These are phyloP conservation scores for Fusarium tanahbumbuense DNA, from an alignment of 2,329 filamentous ascomycete genomes.

Conservation along the genomic window DNA sequence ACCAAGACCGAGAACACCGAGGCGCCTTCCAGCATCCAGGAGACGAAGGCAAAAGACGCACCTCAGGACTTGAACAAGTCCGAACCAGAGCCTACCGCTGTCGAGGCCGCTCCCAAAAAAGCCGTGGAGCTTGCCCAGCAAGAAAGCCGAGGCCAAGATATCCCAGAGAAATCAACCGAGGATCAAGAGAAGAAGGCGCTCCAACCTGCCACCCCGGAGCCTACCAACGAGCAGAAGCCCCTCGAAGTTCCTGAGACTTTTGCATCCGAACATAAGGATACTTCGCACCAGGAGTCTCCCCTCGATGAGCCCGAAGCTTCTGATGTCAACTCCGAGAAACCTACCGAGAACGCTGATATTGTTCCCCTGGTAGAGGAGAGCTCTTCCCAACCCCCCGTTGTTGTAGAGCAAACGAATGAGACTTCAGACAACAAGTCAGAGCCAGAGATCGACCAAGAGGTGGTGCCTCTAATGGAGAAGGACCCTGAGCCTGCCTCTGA, in stretches of 20 bases:
- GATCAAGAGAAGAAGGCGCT: slow-evolving; percentile 5
- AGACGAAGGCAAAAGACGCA: not conserved
- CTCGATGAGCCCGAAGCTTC: slow-evolving; percentile 11
- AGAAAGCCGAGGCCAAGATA: slow-evolving; percentile 7
- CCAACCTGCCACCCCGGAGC: slow-evolving; percentile 10
- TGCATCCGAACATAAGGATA: slow-evolving; percentile 22
- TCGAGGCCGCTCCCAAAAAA: slow-evolving; percentile 32
- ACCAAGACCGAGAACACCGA: slow-evolving; percentile 11
- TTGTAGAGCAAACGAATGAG: slow-evolving; percentile 21
- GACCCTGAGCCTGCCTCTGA: slow-evolving; percentile 10
- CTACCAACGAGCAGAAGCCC: slow-evolving; percentile 6
- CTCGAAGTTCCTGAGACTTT: slow-evolving; percentile 9
- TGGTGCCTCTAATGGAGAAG: slow-evolving; percentile 31
- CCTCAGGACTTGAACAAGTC: slow-evolving; percentile 3
- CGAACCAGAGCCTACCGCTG: slow-evolving; percentile 11
- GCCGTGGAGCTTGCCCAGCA: slow-evolving; percentile 22
- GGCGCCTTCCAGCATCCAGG: slow-evolving; percentile 4
- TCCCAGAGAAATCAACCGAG: slow-evolving; percentile 8
- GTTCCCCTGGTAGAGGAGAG: slow-evolving; percentile 29
- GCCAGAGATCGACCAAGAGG: slow-evolving; percentile 6
- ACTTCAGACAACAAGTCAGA: slow-evolving; percentile 8
- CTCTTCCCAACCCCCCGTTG: slow-evolving; percentile 16
- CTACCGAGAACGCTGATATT: slow-evolving; percentile 9
- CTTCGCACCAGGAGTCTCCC: slow-evolving; percentile 5
- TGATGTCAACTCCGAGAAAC: slow-evolving; percentile 11